Evolutionary conservation across 805 yeast species (phyloP), one percentile per base, ranked within the genome.

Genomic region (Lipomyces orientalis): DNA sequence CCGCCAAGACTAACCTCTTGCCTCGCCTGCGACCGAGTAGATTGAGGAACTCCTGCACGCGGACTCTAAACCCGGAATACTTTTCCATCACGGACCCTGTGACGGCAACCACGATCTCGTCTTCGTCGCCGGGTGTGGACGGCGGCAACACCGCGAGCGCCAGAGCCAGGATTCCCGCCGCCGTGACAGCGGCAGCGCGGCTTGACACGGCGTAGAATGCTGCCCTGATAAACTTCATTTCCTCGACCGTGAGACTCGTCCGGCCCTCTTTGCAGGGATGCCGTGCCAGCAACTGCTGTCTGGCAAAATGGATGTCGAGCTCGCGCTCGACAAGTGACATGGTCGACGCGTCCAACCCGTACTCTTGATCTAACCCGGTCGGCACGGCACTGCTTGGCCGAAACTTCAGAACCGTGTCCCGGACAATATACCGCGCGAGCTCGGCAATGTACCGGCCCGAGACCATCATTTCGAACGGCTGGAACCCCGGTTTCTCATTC

Each of bases 361-460:
- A 73, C n/a, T 65, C 72, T 35, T 1, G n/a, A 33, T 71, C 72
- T 33, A 77, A 64, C 2, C 74, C 76, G 37, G 57, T 25, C 34
- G 77, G 77, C 16, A 72, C 29, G 1, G 39, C 59, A 12, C 22
- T 52, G 14, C 22, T 29, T 35, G 61, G 61, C 46, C 71, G 37
- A 35, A 25, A 39, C 43, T 66, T 54, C 52, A 83, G 76, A 75
- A 88, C 88, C 66, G 91, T 79, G 71, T 92, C 97, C 55, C 90
- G 82, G 58, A 93, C 77, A 10, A 89, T 82, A 64, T 87, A 87
- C 77, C 98, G 84, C 65, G 91, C 82, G 51, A 93, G 82, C 77
- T 93, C 98, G 67, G 97, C 97, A 75, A 93, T 79, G 75, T 90
- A 93, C 89, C 93, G 87, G 58, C 97, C 98, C 67, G 92, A 86